phyloP scores from a whole-genome alignment of 345 rosid species.

The Pseudoturritis turrita region DNA sequence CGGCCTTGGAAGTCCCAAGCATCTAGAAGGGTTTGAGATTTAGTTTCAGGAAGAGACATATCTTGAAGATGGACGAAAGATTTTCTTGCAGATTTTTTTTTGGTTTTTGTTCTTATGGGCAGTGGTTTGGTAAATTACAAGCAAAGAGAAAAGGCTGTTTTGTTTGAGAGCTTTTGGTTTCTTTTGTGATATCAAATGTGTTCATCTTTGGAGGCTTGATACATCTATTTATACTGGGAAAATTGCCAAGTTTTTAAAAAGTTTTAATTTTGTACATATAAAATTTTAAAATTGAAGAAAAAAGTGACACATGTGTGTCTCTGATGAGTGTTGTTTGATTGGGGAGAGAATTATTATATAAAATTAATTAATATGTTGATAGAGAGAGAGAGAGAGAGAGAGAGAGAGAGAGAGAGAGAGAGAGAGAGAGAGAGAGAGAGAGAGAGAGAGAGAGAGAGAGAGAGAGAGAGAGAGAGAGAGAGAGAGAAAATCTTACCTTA shows the following conservation, averaged over 20 bases:
- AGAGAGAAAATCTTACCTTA: not conserved
- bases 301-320: conserved; percentile 32
- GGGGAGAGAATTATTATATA: conserved; percentile 15
- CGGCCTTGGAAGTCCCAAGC: conserved; percentile 95
- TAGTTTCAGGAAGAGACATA: conserved; percentile 54
- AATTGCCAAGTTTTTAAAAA: not conserved
- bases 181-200: conserved; percentile 13
- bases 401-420: not conserved
- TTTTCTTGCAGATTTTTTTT: not conserved
- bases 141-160: conserved; percentile 15
- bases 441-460: not conserved
- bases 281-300: conserved; percentile 1
- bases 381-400: not conserved
- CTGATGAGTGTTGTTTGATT: conserved; percentile 28
- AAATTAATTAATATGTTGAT: not conserved
- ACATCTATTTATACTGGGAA: conserved; percentile 35
- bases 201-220: not conserved
- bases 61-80: conserved; percentile 7
- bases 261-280: not conserved
- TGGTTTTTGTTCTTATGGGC: not conserved
- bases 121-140: not conserved
- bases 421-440: conserved; percentile 6
- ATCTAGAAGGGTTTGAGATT: conserved; percentile 52
- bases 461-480: conserved; percentile 4
- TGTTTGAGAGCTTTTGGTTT: conserved; percentile 32